Evolutionary conservation across 73 alveolate genomes (phyloP).

Genomic region (Uronychia setigera): DNA sequence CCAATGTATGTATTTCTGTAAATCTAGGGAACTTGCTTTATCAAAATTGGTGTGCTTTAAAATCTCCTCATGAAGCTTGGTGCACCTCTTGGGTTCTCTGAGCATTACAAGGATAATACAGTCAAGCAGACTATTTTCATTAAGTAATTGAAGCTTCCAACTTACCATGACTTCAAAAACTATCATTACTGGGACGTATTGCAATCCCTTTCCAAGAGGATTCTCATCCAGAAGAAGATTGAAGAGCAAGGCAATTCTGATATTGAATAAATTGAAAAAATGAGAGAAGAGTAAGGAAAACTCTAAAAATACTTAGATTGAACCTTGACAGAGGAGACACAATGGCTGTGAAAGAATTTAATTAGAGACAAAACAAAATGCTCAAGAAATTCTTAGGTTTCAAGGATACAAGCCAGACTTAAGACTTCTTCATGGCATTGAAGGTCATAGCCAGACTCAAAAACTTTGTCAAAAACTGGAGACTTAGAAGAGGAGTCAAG

Average conservation of each 20-base stretch:
- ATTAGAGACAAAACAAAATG: background rate
- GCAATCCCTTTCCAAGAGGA: background rate
- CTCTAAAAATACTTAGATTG: background rate
- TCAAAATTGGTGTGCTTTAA: constrained; percentile 14
- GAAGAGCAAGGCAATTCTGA: background rate
- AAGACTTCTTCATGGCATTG: background rate
- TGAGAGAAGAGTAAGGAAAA: background rate
- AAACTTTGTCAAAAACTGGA: background rate
- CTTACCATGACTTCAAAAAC: background rate
- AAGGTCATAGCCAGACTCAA: background rate
- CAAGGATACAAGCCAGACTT: background rate
- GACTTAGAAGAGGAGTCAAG: background rate
- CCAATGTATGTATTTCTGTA: constrained; percentile 1
- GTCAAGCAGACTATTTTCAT: constrained; percentile 21
- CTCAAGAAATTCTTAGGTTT: background rate
- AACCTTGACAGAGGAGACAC: background rate
- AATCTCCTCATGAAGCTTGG: constrained; percentile 9
- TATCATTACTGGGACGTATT: background rate
- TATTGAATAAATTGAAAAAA: background rate
- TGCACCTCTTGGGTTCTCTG: constrained; percentile 30
- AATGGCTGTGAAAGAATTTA: background rate
- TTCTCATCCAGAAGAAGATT: background rate
- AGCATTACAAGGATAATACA: background rate
- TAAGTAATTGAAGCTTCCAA: constrained; percentile 6
- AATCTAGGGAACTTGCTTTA: constrained; percentile 46